Base-by-base conservation (phyloP, 2,329 filamentous ascomycete genomes). In the Cladosporium sphaerospermum region DNA sequence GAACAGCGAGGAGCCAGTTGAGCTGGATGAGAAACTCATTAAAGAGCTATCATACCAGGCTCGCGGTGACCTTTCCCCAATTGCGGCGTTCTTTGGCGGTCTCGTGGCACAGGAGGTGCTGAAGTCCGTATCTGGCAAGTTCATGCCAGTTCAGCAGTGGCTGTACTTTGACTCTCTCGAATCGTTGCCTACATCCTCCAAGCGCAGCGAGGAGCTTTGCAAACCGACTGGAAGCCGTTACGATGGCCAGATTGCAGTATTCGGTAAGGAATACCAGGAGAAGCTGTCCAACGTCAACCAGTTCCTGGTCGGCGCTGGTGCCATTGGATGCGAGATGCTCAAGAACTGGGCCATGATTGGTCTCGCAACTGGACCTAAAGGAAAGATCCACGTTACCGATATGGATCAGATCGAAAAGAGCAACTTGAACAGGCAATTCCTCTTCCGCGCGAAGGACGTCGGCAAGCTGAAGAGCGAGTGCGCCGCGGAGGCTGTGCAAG, bases 291-390 rank as follows among this genome's bases (percentile, higher is more conserved):
- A 96, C 64, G 73, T 93, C 57, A 93, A 85, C 65, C 84, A 97
- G 64, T 99, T 99, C 76, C 78, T 99, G 52, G 93, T 99, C 54
- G 93, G 93, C 61, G 89, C 93, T 44, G 93, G 93, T 64, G 93
- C 95, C 58, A 99, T 99, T 69, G 93, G 93, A 43, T 99, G 93
- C 67, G 93, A 99, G 69, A 99, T 97, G 87, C 76, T 99, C 61
- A 99, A 99, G 82, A 97, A 97, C 72, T 99, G 93, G 91, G 92
- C 95, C 34, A 95, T 99, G 91, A 95, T 97, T 69, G 93, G 93
- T 61, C 78, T 99, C 31, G 92, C 86, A 42, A 88, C 88, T 43
- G 93, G 93, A 3, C 88, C 89, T 3, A 81, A 90, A 45, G 93
- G 93, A 64, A 86, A 87, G 71, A 95, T 99, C 64, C 89, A 77